Evolutionary conservation across 306 rosid genomes (phyloP), one percentile per base, ranked within the genome.

Genomic region (Betula pendula): DNA sequence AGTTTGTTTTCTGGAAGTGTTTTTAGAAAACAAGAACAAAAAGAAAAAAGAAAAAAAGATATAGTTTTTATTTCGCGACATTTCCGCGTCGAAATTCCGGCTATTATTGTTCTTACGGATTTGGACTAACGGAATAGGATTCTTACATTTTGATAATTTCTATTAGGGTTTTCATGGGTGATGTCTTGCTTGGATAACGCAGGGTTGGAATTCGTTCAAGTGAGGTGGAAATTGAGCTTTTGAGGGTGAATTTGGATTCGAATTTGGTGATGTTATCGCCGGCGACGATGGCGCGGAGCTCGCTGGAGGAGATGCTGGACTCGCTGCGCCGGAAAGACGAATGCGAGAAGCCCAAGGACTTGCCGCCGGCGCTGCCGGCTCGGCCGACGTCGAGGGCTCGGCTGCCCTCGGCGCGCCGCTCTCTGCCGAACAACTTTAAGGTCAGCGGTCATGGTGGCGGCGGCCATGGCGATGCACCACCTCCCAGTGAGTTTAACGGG

Each of bases 321-420:
- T 89, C 98, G 24, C 96, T 96, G 50, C 92, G 94, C 72, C 87
- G 86, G 77, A 87, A 84, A 68, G 97, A 90, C 50, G 97, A 85
- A 69, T 88, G 75, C 27, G 96, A 89, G 78, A 89, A 77, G 86
- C 96, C 97, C 0, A 91, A 84, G 87, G 97, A 91, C 85, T 70
- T 84, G 78, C 99, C 99, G 4, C 99, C 99, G 60, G 99, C 94
- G 81, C 91, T 96, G 90, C 99, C 99, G 40, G 70, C 96, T 33
- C 85, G 99, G 75, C 99, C 99, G 1, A 76, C 82, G 44, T 91
- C 97, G 16, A 87, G 80, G 80, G 94, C 89, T 25, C 83, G 97
- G 81, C 86, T 88, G 58, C 98, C 99, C 0, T 84, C 96, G 44
- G 91, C 88, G 24, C 84, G 90, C 60, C 89, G 93, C 68, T 80